These are phyloP conservation scores for Neurospora sp. DNA, from an alignment of 495 filamentous ascomycete species.

Conservation along the genomic window DNA sequence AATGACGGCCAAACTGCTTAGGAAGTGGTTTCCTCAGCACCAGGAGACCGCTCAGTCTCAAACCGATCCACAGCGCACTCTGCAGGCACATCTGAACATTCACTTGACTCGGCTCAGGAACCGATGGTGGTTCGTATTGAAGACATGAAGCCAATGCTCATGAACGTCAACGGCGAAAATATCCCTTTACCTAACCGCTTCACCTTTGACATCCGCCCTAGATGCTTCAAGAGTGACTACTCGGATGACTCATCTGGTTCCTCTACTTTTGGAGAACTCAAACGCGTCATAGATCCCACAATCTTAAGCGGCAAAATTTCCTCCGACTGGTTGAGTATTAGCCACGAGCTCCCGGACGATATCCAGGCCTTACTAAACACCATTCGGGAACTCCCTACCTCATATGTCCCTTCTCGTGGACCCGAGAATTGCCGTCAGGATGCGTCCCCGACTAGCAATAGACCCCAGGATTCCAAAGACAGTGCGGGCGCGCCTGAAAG, in stretches of 20 bases:
- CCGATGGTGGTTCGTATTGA: slow-evolving; percentile 9
- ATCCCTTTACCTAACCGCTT: slow-evolving; percentile 16
- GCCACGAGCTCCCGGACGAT: not conserved
- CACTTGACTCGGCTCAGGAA: not conserved
- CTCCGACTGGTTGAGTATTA: not conserved
- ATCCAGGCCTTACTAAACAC: not conserved
- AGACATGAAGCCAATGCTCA: slow-evolving; percentile 10
- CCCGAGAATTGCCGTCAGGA: not conserved
- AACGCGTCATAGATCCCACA: not conserved
- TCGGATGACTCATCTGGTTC: not conserved
- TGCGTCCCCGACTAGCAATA: not conserved
- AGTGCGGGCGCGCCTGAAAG: not conserved
- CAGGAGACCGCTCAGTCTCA: not conserved
- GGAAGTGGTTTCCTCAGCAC: slow-evolving; percentile 16
- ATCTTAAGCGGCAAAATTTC: not conserved
- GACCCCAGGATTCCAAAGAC: not conserved
- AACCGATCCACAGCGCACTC: not conserved
- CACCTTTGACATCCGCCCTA: slow-evolving; percentile 12
- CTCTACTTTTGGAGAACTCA: slow-evolving; percentile 7
- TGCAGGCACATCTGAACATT: not conserved
- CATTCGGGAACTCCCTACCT: not conserved
- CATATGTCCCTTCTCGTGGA: not conserved
- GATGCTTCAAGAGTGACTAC: not conserved
- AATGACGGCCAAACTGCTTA: slow-evolving; percentile 8
- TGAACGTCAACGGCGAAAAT: slow-evolving; percentile 15